Evolutionary conservation across 495 filamentous ascomycete genomes (phyloP).

Genomic region (Penicillium longicatenatum): DNA sequence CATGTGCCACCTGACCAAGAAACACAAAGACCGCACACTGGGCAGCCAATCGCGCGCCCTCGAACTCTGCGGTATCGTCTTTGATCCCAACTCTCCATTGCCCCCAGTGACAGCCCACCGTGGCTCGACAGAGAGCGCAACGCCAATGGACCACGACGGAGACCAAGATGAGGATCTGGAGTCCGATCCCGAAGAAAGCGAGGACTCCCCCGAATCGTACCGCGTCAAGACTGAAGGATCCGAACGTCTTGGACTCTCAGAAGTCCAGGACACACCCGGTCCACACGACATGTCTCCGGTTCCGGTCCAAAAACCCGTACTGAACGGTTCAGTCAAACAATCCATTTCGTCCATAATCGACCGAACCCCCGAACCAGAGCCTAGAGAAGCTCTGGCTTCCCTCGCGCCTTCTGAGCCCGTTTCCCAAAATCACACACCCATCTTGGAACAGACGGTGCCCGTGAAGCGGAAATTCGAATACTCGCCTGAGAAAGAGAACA

Average conservation of each 20-base stretch:
- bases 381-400: constrained; percentile 29
- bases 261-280: background rate
- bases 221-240: constrained; percentile 36
- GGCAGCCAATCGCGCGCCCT: constrained; percentile 50
- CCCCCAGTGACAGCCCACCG: constrained; percentile 42
- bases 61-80: constrained; percentile 49
- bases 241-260: constrained; percentile 7
- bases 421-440: constrained; percentile 21
- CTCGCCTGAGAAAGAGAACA: constrained; percentile 32
- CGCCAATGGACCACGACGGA: constrained; percentile 33
- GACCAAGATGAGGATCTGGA: constrained; percentile 37
- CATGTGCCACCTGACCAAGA: constrained; percentile 54
- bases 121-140: constrained; percentile 42
- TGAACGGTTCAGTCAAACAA: constrained; percentile 42
- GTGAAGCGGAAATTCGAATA: constrained; percentile 34
- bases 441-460: constrained; percentile 24
- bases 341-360: constrained; percentile 52
- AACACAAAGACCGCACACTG: constrained; percentile 51
- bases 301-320: constrained; percentile 18
- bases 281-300: constrained; percentile 18
- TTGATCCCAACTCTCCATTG: constrained; percentile 45
- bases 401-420: constrained; percentile 22
- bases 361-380: constrained; percentile 34
- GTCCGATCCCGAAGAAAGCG: constrained; percentile 39
- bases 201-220: constrained; percentile 20